Base-by-base conservation (phyloP, 768 basidiomycete species). In the Lyophyllum semitale region DNA sequence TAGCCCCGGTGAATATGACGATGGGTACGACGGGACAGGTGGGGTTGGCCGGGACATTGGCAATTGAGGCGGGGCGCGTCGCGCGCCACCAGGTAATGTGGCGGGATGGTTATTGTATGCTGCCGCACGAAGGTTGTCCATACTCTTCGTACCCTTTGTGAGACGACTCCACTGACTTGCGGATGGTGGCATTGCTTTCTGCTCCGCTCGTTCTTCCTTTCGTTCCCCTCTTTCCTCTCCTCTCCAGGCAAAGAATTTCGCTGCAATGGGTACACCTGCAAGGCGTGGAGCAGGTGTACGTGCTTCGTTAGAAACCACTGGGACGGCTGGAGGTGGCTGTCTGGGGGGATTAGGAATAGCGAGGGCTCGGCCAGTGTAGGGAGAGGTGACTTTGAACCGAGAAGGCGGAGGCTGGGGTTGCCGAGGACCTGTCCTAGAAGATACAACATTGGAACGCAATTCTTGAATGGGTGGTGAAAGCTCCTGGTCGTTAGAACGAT, bases 221-320 rank as follows among this genome's bases (percentile, higher is more conserved):
- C 81, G n/a, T 27, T 73, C 77, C 12, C 68, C 64, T 42, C 75
- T 75, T 50, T 73, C 73, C 53, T 77, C 76, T 26, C 74, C 77
- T 63, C 81, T 84, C 75, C 77, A 87, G 13, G 83, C 79, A 23
- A 80, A 65, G 72, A 78, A 81, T 35, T 72, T 73, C 8, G 63
- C 44, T 1, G 81, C 80, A 29, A 85, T 74, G 18, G 78, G 74
- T 44, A 77, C 75, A 35, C 76, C 76, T 25, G 75, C 72, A 32
- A 64, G 59, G 17, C 77, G 73, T 42, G 71, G 55, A 25, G 66
- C 54, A 12, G 74, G 47, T 33, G 67, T 73, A 48, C 53, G 53
- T 17, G 25, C 41, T 27, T 55, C 57, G 23, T 62, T 64, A n/a
- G 64, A 53, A 18, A 68, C 62, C 9, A 60, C 57, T 17, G 73